Conservation (phyloP, 2,329 filamentous ascomycete species). For the Cercospora zeae-maydis region DNA sequence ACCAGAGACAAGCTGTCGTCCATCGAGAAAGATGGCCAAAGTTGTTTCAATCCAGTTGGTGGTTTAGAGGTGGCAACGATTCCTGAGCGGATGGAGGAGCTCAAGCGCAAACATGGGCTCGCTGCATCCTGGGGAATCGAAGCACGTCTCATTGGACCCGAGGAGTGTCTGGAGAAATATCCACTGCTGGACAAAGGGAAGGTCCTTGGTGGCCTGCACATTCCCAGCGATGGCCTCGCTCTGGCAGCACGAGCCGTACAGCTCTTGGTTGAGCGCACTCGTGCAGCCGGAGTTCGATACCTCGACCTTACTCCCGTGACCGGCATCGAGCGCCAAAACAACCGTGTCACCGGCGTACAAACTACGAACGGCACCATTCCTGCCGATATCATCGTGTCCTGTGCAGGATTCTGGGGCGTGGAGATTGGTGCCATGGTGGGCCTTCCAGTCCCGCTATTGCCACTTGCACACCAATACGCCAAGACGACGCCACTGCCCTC, state of each 20-base stretch:
- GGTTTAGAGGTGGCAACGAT: constrained; percentile 62
- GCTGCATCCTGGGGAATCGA: constrained; percentile 60
- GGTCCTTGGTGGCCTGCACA: constrained; percentile 58
- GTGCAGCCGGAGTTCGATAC: constrained; percentile 57
- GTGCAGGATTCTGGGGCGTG: constrained; percentile 64
- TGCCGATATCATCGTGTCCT: constrained; percentile 61
- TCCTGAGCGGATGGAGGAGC: constrained; percentile 55
- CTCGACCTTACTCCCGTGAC: constrained; percentile 56
- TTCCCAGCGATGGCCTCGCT: constrained; percentile 60
- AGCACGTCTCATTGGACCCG: constrained; percentile 49
- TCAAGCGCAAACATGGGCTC: constrained; percentile 61
- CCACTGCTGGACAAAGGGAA: constrained; percentile 49
- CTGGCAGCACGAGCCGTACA: constrained; percentile 60
- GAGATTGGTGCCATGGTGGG: constrained; percentile 61
- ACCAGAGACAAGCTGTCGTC: constrained; percentile 59
- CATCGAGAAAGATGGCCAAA: constrained; percentile 48
- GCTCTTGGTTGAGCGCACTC: constrained; percentile 57
- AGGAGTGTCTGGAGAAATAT: constrained; percentile 54
- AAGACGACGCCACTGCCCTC: constrained; percentile 56
- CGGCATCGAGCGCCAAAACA: constrained; percentile 50
- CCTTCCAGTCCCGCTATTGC: constrained; percentile 56
- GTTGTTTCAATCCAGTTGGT: constrained; percentile 61
- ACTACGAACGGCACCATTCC: constrained; percentile 50
- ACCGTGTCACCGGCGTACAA: constrained; percentile 55
- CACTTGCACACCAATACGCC: constrained; percentile 61